Evolutionary conservation across 2,329 filamentous ascomycete genomes (phyloP), one percentile per base, ranked within the genome.

Genomic region (Coniella lustricola): DNA sequence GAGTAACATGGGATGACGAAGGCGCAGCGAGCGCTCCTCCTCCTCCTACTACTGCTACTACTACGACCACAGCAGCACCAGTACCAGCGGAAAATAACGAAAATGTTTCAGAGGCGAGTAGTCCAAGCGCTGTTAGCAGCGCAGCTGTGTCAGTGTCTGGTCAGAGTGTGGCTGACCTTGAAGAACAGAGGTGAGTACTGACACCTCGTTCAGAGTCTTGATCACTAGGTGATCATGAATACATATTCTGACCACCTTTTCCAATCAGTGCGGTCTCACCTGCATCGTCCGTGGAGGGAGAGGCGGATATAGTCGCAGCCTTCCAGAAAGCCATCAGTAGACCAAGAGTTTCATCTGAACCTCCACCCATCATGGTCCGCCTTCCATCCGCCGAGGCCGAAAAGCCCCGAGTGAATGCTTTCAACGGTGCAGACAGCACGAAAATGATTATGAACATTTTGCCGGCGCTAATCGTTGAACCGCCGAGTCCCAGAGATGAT

Each of bases 1-100:
- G 55, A 9, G 60, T 69, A 8, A 59, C 56, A 1, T 69, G 65
- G 44, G 29, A 46, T 20, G 36, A 46, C 13, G 44, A 46, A 18
- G 44, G 44, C 14, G 36, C 13, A 13, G 34, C 34, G 10, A 38
- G 39, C 35, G 29, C 34, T 17, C 20, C 17, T 8, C 17, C 20
- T 7, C 31, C 9, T 7, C 7, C 22, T 10, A 31, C 4, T 7
- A 3, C 25, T 14, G 20, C 39, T 17, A 21, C 25, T 3, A 8
- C 16, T 7, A 17, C n/a, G 14, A 12, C 12, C 7, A 5, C 35
- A 17, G 12, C 17, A 25, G 16, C 25, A 29, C 5, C 25, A 29
- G 10, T 29, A 29, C 5, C 5, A 29, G 25, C 5, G 29, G n/a
- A n/a, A 18, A 4, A 40, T 16, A 14, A n/a, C 2, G n/a, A 7